Evolutionary conservation across 768 basidiomycete genomes (phyloP).

Genomic region (Boletus rubropictus): DNA sequence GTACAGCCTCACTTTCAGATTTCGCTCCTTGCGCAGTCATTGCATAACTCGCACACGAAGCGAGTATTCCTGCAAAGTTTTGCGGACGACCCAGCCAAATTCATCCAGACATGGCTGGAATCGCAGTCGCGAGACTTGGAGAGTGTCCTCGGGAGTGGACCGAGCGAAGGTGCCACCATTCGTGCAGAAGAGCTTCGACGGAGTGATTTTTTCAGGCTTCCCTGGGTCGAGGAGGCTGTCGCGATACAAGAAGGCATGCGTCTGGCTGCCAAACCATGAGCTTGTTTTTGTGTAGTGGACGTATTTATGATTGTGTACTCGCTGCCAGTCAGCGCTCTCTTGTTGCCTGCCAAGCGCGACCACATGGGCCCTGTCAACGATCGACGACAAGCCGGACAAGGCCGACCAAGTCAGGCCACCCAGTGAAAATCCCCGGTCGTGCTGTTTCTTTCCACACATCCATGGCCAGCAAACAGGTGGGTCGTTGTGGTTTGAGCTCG

Average conservation of each 20-base stretch:
- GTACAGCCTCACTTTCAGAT: slow-evolving; percentile 44
- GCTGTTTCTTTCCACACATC: slow-evolving; percentile 5
- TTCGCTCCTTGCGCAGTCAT: slow-evolving; percentile 73
- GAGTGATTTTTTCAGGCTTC: slow-evolving; percentile 86
- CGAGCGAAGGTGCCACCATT: slow-evolving; percentile 70
- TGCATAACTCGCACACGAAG: slow-evolving; percentile 84
- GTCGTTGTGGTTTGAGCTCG: slow-evolving; percentile 6
- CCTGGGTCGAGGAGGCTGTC: slow-evolving; percentile 89
- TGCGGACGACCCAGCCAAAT: slow-evolving; percentile 66
- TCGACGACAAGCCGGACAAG: slow-evolving; percentile 11
- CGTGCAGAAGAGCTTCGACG: slow-evolving; percentile 84
- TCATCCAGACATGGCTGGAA: slow-evolving; percentile 87
- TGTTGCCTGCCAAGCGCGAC: background rate
- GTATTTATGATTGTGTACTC: slow-evolving; percentile 3
- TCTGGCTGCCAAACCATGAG: slow-evolving; percentile 47
- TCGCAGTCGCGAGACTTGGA: slow-evolving; percentile 91
- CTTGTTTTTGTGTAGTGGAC: background rate
- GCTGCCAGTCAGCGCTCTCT: background rate
- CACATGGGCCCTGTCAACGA: background rate
- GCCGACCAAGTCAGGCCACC: slow-evolving; percentile 15
- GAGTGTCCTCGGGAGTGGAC: slow-evolving; percentile 81
- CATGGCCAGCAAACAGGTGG: slow-evolving; percentile 68
- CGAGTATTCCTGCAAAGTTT: slow-evolving; percentile 82
- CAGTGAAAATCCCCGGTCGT: no score
- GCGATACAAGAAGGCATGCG: slow-evolving; percentile 79